Evolutionary conservation across 2,329 filamentous ascomycete species (phyloP).

Genomic region (Pochonia chlamydosporia): DNA sequence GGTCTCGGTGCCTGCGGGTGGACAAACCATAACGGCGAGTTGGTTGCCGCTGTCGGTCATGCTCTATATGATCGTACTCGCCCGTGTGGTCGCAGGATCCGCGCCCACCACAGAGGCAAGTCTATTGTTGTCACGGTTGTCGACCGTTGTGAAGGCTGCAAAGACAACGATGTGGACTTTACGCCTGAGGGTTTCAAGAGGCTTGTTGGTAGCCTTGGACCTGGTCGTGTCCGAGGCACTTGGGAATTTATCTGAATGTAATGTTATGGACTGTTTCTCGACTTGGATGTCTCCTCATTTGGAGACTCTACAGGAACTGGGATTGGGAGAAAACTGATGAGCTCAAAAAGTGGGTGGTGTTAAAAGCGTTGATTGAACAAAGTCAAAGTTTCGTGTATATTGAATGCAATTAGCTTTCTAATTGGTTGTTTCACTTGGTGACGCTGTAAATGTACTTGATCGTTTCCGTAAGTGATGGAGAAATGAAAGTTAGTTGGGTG

Average conservation of each 20-base stretch:
- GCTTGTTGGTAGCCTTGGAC: slow-evolving; percentile 28
- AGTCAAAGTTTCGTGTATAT: no score
- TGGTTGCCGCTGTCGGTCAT: slow-evolving; percentile 62
- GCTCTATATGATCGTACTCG: slow-evolving; percentile 54
- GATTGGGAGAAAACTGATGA: no score
- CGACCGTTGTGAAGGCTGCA: slow-evolving; percentile 55
- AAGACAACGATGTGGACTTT: slow-evolving; percentile 41
- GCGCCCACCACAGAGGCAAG: slow-evolving; percentile 43
- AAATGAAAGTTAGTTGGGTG: no score
- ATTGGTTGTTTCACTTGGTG: no score
- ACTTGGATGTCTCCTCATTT: neutral
- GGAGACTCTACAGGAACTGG: no score
- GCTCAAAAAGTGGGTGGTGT: no score
- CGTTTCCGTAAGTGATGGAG: no score
- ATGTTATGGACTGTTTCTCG: neutral
- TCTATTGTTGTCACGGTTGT: slow-evolving; percentile 59
- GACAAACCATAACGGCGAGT: slow-evolving; percentile 44
- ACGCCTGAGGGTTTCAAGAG: slow-evolving; percentile 39
- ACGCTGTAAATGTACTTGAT: no score
- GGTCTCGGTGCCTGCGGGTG: slow-evolving; percentile 65
- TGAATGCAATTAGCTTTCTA: no score
- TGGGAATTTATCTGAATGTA: slow-evolving; percentile 1
- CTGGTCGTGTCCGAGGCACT: slow-evolving; percentile 14
- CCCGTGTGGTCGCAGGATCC: slow-evolving; percentile 59
- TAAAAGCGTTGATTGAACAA: no score